These are phyloP conservation scores for Tolypocladium amazonense DNA, from an alignment of 2,329 filamentous ascomycete genomes.

Conservation along the genomic window DNA sequence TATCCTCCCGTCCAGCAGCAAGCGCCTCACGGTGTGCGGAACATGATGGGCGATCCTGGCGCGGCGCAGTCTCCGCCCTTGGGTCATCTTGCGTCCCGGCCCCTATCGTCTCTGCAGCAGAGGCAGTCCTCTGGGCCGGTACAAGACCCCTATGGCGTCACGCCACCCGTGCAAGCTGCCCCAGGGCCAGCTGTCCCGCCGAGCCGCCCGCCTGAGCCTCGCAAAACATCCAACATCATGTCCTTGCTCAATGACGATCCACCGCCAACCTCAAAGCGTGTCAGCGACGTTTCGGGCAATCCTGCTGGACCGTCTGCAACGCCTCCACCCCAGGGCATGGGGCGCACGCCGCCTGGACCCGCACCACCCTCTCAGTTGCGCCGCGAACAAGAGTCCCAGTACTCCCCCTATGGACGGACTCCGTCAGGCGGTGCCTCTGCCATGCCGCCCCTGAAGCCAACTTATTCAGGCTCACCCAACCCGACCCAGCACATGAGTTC, in stretches of 20 bases:
- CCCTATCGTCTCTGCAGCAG: conserved; percentile 26
- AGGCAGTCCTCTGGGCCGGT: conserved; percentile 18
- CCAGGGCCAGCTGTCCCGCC: conserved; percentile 22
- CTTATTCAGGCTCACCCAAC: conserved; percentile 36
- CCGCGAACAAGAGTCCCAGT: conserved; percentile 38
- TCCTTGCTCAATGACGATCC: conserved; percentile 52
- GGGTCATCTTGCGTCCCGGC: conserved; percentile 23
- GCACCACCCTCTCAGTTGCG: conserved; percentile 31
- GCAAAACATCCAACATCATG: conserved; percentile 55
- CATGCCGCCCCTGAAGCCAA: conserved; percentile 46
- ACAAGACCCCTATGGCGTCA: conserved; percentile 18
- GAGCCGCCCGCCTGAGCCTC: conserved; percentile 32
- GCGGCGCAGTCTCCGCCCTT: conserved; percentile 27
- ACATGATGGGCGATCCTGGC: conserved; percentile 27
- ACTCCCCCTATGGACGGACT: conserved; percentile 31
- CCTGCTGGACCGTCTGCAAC: conserved; percentile 34
- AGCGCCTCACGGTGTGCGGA: conserved; percentile 28
- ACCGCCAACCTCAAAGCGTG: conserved; percentile 37
- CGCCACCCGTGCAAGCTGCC: conserved; percentile 16
- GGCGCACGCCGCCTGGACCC: conserved; percentile 26
- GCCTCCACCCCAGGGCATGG: conserved; percentile 37
- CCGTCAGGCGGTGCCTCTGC: conserved; percentile 26
- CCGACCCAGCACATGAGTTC: conserved; percentile 34
- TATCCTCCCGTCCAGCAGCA: conserved; percentile 23
- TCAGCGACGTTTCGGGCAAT: conserved; percentile 33